Percentiles rank a stretch among this genome's conserved stretches.
phyloP scores from a whole-genome alignment of 2,329 filamentous ascomycete species.

The Seiridium unicorne region DNA sequence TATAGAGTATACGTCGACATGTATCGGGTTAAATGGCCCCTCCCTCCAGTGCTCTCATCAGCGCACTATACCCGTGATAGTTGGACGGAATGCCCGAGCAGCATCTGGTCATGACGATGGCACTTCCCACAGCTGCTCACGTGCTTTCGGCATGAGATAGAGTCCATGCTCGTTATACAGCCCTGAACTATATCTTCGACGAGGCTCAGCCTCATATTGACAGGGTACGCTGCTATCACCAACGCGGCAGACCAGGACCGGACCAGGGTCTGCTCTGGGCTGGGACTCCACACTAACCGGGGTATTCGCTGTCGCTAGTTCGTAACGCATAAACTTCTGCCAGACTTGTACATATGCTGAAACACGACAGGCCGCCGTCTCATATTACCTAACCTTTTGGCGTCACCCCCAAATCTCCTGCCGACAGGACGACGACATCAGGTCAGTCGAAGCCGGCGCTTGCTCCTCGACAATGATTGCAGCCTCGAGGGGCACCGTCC shows the following conservation, averaged over 20 bases:
- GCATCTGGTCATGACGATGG: too few relatives aligned
- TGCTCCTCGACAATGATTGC: too few relatives aligned
- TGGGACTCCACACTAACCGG: not conserved
- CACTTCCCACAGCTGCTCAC: not conserved
- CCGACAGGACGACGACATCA: too few relatives aligned
- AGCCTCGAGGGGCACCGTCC: too few relatives aligned
- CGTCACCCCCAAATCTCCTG: not conserved
- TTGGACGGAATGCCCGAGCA: too few relatives aligned
- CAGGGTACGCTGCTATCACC: not conserved
- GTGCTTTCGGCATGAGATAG: not conserved
- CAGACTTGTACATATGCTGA: not conserved
- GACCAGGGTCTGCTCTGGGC: not conserved
- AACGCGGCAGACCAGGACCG: not conserved
- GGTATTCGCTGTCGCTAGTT: not conserved
- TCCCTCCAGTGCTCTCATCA: too few relatives aligned
- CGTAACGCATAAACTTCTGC: conserved; percentile 5
- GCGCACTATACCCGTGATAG: too few relatives aligned
- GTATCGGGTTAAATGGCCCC: not conserved
- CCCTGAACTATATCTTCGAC: not conserved
- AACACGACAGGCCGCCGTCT: conserved; percentile 8
- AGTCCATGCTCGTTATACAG: not conserved
- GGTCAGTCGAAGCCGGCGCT: too few relatives aligned
- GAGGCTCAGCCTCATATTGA: not conserved
- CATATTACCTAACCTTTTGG: not conserved
- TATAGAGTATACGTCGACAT: not conserved